Base-by-base conservation (phyloP, 2,329 filamentous ascomycete species). In the Microsporum audouinii region DNA sequence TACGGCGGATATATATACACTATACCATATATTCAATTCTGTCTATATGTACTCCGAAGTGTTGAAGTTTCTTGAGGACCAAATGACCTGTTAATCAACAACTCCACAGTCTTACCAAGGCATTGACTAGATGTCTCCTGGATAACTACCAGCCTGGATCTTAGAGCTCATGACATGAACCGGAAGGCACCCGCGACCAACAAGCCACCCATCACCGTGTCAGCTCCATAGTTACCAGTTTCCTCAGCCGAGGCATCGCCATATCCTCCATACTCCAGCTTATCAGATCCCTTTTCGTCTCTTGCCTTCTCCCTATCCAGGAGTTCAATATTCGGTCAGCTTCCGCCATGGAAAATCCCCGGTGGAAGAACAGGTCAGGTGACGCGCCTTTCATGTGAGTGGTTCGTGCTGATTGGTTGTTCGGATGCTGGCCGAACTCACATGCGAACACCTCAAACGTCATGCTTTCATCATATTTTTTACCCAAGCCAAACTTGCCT, bases 381-480 rank as follows among this genome's bases (percentile, higher is more conserved):
- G 56, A 58, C 36, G 29, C 36, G 53, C 56, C 27, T 55, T 55
- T 31, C 56, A 58, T 58, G 56, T 58, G 56, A 58, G 56, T 36
- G n/a, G 56, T 34, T 27, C 36, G 23, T 29, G 8, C 23, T 58
- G n/a, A 58, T 58, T 58, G 56, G 56, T 12, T 27, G 6, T 41
- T 45, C 56, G 56, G 56, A 58, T 58, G 36, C 56, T 58, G 36
- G 36, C 56, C 56, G 56, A 58, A 45, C 36, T 45, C 51, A 55
- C 51, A 55, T 55, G 51, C 51, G 51, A 55, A 55, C 51, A 23
- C 23, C 14, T 31, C 36, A 31, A 55, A 55, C 51, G 51, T 55
- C 51, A 55, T 55, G 31, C 31, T 23, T 23, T 23, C 17, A 23
- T 23, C 17, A 23, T 23, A 23, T 23, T 23, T 5, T 27, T 39